These are phyloP conservation scores for Rhynchosporium graminicola DNA, from an alignment of 2,329 filamentous ascomycete genomes.

Conservation along the genomic window DNA sequence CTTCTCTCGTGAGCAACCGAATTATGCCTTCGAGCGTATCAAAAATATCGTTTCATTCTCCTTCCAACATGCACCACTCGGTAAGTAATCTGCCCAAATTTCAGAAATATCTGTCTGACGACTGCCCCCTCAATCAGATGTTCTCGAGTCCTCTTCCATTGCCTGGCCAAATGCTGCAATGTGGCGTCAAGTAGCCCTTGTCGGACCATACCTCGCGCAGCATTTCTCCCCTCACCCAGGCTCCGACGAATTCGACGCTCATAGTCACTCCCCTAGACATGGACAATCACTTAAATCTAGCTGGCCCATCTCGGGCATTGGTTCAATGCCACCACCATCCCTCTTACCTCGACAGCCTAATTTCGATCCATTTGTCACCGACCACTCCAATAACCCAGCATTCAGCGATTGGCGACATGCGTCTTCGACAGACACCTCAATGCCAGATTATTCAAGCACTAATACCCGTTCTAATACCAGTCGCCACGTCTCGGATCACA, in stretches of 20 bases:
- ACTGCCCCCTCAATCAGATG: slow-evolving; percentile 49
- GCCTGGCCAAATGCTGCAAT: slow-evolving; percentile 77
- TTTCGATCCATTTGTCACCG: slow-evolving; percentile 44
- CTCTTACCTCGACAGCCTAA: slow-evolving; percentile 37
- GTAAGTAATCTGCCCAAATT: slow-evolving; percentile 49
- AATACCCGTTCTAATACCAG: slow-evolving; percentile 41
- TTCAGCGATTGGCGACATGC: slow-evolving; percentile 40
- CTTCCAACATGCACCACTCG: slow-evolving; percentile 80
- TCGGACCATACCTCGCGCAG: slow-evolving; percentile 38
- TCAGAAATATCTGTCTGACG: background rate
- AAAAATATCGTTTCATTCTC: slow-evolving; percentile 77
- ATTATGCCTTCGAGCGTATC: slow-evolving; percentile 61
- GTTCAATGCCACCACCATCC: slow-evolving; percentile 29
- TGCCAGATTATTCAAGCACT: slow-evolving; percentile 48
- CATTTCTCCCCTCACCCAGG: slow-evolving; percentile 42
- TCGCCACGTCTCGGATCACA: slow-evolving; percentile 38
- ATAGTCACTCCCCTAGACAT: slow-evolving; percentile 62
- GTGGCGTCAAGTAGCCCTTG: slow-evolving; percentile 57
- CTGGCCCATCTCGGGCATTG: slow-evolving; percentile 38
- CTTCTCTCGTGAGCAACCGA: slow-evolving; percentile 54
- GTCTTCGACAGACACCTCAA: slow-evolving; percentile 47
- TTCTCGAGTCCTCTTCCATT: slow-evolving; percentile 72
- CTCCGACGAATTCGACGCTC: slow-evolving; percentile 53
- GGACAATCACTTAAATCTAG: slow-evolving; percentile 23
- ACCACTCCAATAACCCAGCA: slow-evolving; percentile 38